Evolutionary conservation across 805 yeast species (phyloP).

Genomic region (Metschnikowia cerradonensis): DNA sequence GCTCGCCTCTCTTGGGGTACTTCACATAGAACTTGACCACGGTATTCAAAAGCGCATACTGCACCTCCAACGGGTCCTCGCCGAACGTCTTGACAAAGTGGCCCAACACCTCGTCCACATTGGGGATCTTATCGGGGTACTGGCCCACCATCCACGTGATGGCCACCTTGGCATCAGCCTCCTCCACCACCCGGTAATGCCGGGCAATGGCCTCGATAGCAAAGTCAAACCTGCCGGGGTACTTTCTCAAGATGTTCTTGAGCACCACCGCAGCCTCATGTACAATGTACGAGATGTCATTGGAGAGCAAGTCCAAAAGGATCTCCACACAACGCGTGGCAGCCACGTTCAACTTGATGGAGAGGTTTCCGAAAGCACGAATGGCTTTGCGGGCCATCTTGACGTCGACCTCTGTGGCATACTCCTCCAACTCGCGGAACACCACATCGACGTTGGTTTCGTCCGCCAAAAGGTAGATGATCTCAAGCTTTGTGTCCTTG

Average conservation of each 20-base stretch:
- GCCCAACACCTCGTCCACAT: slow-evolving; percentile 37
- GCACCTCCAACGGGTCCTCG: slow-evolving; percentile 72
- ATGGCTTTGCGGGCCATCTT: slow-evolving; percentile 86
- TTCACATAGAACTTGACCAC: slow-evolving; percentile 63
- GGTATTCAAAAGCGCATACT: slow-evolving; percentile 69
- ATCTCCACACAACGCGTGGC: slow-evolving; percentile 63
- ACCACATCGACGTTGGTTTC: slow-evolving; percentile 57
- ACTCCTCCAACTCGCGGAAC: slow-evolving; percentile 73
- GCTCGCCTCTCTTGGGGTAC: slow-evolving; percentile 51
- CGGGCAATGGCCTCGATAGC: slow-evolving; percentile 27
- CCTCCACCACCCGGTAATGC: slow-evolving; percentile 49
- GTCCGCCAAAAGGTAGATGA: slow-evolving; percentile 74
- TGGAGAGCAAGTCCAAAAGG: slow-evolving; percentile 54
- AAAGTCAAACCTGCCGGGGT: slow-evolving; percentile 52
- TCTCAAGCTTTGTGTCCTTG: slow-evolving; percentile 85
- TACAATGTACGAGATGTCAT: slow-evolving; percentile 66
- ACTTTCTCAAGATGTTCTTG: slow-evolving; percentile 71
- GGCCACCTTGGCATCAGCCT: slow-evolving; percentile 74
- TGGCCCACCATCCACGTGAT: slow-evolving; percentile 84
- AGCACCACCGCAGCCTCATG: slow-evolving; percentile 78
- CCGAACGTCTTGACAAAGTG: slow-evolving; percentile 44
- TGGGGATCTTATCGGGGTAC: slow-evolving; percentile 47
- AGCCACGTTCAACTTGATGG: slow-evolving; percentile 65
- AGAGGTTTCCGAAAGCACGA: slow-evolving; percentile 84
- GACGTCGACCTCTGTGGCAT: slow-evolving; percentile 82